A percentile compares a stretch with the other conserved stretches of the same genome.
Evolutionary conservation across 2,329 filamentous ascomycete genomes (phyloP).

Genomic region (Trichoderma gracile): DNA sequence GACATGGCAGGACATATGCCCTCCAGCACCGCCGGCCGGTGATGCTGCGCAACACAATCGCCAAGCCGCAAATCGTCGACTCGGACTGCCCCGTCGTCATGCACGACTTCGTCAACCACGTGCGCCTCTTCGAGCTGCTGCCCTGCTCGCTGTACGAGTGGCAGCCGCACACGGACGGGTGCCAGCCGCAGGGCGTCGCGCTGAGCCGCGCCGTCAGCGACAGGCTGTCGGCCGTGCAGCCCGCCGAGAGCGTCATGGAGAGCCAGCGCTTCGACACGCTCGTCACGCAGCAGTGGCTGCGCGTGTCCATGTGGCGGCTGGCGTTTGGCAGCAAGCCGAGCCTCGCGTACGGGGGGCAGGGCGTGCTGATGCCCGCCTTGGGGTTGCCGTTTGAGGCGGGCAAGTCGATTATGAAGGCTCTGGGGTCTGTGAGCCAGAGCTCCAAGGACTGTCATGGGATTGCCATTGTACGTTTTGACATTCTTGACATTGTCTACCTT

Average conservation of each 20-base stretch:
- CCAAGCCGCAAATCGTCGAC: conserved; percentile 37
- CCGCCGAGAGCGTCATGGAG: conserved; percentile 35
- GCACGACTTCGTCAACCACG: conserved; percentile 40
- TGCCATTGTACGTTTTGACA: conserved; percentile 32
- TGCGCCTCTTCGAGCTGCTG: conserved; percentile 36
- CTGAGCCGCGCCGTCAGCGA: conserved; percentile 34
- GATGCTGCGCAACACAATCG: conserved; percentile 35
- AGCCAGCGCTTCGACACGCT: conserved; percentile 39
- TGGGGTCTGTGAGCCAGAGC: conserved; percentile 32
- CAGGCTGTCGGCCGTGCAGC: conserved; percentile 33
- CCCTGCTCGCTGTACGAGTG: conserved; percentile 38
- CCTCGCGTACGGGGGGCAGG: conserved; percentile 27
- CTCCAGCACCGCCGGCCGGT: conserved; percentile 36
- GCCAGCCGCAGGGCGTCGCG: conserved; percentile 30
- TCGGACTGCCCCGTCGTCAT: conserved; percentile 38
- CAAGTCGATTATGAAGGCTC: conserved; percentile 34
- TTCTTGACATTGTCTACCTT: too few relatives aligned
- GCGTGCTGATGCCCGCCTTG: conserved; percentile 27
- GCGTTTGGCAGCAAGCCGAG: conserved; percentile 34
- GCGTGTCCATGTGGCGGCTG: conserved; percentile 38
- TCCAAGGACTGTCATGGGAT: conserved; percentile 40
- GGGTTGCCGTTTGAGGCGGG: conserved; percentile 37
- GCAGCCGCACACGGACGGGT: conserved; percentile 31
- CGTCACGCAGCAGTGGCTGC: conserved; percentile 39
- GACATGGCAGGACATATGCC: conserved; percentile 34